Base-by-base conservation (phyloP, 306 rosid species). In the apple (Malus domestica) region DNA sequence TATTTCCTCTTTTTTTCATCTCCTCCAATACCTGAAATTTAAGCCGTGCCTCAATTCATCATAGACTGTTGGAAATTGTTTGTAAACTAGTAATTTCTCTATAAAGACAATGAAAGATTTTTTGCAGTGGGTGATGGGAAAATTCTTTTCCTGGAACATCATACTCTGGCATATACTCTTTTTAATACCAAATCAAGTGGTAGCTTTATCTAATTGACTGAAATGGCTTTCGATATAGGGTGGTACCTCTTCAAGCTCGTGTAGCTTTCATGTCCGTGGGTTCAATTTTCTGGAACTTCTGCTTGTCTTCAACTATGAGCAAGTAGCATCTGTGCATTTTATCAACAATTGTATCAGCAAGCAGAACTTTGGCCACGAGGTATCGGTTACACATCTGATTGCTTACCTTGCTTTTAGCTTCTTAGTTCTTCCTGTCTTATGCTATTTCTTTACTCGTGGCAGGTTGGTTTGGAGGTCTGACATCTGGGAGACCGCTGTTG, bases 231-330 rank as follows among this genome's bases (percentile, higher is more conserved):
- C 45, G 79, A 35, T 79, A 51, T 82, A 95, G 98, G 97, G 89
- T 87, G 76, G 93, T 95, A 73, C 98, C 98, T 76, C 98, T 95
- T 82, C 97, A 89, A 79, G 91, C 92, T 55, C 90, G 97, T 68
- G 98, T 95, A 64, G 92, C 88, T 73, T 95, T 92, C 88, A 95
- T 92, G 97, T 95, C 93, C 19, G 72, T 80, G 87, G 96, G 93
- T 49, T 92, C 97, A 52, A 85, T 95, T 77, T 92, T 92, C 83
- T 95, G 98, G 98, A 95, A 92, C 83, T 92, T 92, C 79, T 92
- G 57, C 78, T 72, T 95, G 86, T 95, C 98, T 67, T 85, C 98
- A 62, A 88, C 93, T 38, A 86, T 95, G 93, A 89, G 87, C 89
- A 92, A 92, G 91, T 92, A 84, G 84, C 40, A 73, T 45, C 19